A percentile compares a stretch with the other conserved stretches of the same genome.
These are phyloP conservation scores for Grosmannia serpens DNA, from an alignment of 2,329 filamentous ascomycete genomes.

Conservation along the genomic window DNA sequence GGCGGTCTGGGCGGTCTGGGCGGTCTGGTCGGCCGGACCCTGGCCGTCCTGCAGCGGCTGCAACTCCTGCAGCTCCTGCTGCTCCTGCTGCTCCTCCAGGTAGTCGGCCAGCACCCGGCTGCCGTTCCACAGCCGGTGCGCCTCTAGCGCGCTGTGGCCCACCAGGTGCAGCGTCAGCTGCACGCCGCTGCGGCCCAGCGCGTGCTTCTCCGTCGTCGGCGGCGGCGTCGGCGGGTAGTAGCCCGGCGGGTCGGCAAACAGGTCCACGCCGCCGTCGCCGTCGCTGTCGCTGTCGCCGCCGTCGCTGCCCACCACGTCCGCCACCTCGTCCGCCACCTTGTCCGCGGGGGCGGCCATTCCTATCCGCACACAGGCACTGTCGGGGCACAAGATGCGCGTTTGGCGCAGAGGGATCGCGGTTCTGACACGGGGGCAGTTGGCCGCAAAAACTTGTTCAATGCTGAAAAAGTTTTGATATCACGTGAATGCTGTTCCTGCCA, in stretches of 20 bases:
- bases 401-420: no score
- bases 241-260: constrained; percentile 68
- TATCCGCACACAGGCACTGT: no score
- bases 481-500: no score
- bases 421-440: no score
- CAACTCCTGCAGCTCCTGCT: neutral
- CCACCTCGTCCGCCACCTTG: neutral
- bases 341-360: neutral
- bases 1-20: neutral
- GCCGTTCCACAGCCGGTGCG: constrained; percentile 86
- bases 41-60: constrained; percentile 18
- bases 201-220: constrained; percentile 62
- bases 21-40: neutral
- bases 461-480: no score
- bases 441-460: no score
- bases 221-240: constrained; percentile 70
- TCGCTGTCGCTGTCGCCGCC: neutral
- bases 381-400: no score
- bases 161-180: constrained; percentile 49
- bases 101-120: constrained; percentile 66
- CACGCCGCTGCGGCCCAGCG: constrained; percentile 43
- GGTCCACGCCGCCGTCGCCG: constrained; percentile 16
- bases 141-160: constrained; percentile 78
- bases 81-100: constrained; percentile 45
- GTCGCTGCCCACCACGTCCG: neutral